Evolutionary conservation across 495 filamentous ascomycete genomes (phyloP).

Genomic region (Cenococcum geophilum): DNA sequence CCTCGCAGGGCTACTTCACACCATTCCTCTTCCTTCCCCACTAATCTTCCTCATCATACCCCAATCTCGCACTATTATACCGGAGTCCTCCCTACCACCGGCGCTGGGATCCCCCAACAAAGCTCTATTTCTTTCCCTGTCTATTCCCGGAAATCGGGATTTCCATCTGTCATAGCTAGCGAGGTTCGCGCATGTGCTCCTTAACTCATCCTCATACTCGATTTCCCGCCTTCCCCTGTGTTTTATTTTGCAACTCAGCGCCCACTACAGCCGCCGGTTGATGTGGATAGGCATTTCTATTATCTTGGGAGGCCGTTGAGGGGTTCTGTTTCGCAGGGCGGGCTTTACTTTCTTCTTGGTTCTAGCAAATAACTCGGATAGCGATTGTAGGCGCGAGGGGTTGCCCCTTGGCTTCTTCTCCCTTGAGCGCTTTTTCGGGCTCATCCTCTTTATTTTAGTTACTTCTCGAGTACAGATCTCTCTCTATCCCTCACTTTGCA

Average conservation of each 20-base stretch:
- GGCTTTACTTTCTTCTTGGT: not conserved
- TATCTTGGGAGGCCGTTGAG: not conserved
- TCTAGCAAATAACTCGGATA: not conserved
- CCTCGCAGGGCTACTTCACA: not conserved
- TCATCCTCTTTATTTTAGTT: too few species aligned
- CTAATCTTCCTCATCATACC: not conserved
- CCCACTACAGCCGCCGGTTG: not conserved
- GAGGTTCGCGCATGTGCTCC: constrained; percentile 1
- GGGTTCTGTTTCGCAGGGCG: not conserved
- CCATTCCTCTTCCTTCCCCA: not conserved
- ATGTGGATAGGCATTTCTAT: too few species aligned
- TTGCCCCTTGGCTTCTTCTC: too few species aligned
- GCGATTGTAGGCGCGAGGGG: not conserved
- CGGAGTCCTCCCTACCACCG: too few species aligned
- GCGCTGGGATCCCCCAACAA: too few species aligned
- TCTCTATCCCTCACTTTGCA: too few species aligned
- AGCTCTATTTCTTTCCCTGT: not conserved
- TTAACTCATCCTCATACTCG: not conserved
- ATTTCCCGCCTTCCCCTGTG: not conserved
- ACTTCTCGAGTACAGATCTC: too few species aligned
- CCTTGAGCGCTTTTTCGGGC: too few species aligned
- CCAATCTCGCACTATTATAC: too few species aligned
- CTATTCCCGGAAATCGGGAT: not conserved
- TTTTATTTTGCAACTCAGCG: not conserved
- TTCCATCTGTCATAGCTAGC: constrained; percentile 9